phyloP scores from a whole-genome alignment of 495 filamentous ascomycete genomes.

The Daldinia bambusicola region DNA sequence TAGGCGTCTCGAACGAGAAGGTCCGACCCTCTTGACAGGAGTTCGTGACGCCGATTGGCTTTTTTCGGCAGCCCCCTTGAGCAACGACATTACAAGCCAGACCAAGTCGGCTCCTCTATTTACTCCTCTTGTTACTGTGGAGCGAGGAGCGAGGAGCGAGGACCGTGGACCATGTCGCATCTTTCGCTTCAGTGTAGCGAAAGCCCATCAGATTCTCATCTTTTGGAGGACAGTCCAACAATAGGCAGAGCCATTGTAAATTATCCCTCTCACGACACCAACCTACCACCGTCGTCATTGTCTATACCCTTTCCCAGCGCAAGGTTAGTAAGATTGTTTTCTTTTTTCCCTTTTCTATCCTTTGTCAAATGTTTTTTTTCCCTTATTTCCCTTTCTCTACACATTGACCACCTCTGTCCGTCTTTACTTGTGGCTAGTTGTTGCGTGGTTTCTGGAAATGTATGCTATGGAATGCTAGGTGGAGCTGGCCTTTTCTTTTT shows the following conservation, averaged over 20 bases:
- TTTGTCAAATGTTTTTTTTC: background rate
- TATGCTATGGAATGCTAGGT: constrained; percentile 41
- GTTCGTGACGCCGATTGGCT: constrained; percentile 44
- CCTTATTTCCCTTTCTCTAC: constrained; percentile 4
- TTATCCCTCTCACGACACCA: constrained; percentile 41
- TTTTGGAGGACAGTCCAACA: constrained; percentile 42
- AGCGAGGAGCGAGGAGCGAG: constrained; percentile 37
- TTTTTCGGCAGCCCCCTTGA: constrained; percentile 33
- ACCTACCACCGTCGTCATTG: constrained; percentile 27
- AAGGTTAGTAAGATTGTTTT: constrained; percentile 30
- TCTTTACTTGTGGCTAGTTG: constrained; percentile 7
- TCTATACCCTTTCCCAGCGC: constrained; percentile 23
- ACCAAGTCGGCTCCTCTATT: constrained; percentile 7
- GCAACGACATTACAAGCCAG: constrained; percentile 25
- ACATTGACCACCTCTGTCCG: background rate
- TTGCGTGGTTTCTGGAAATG: constrained; percentile 11
- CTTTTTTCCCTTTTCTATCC: constrained; percentile 1
- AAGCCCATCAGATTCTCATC: constrained; percentile 50
- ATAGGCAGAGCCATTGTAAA: constrained; percentile 48
- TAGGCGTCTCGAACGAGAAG: constrained; percentile 60
- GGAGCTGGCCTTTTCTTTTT: constrained; percentile 23
- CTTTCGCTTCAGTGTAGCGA: constrained; percentile 54
- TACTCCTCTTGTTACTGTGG: constrained; percentile 10
- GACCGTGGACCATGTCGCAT: constrained; percentile 58
- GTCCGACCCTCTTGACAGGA: constrained; percentile 48